These are phyloP conservation scores for Astathelohania contejeani DNA, from an alignment of 371 early-diverging fungal genomes.

Conservation along the genomic window DNA sequence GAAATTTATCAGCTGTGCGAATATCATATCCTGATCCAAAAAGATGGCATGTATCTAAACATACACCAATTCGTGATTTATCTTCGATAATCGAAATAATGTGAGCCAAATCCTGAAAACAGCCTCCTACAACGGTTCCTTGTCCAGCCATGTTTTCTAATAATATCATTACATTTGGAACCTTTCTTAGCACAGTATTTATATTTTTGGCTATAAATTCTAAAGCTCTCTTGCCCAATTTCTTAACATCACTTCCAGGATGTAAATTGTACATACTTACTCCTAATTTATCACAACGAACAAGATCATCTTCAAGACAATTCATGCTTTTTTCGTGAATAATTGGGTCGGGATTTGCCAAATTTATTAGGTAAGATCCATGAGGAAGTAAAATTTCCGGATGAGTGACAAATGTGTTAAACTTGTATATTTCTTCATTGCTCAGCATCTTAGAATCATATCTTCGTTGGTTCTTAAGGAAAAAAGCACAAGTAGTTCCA, in stretches of 20 bases:
- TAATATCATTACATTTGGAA: conserved; percentile 52
- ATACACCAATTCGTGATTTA: conserved; percentile 56
- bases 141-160: conserved; percentile 61
- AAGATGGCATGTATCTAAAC: conserved; percentile 58
- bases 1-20: conserved; percentile 39
- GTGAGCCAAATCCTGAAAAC: conserved; percentile 54
- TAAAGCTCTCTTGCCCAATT: conserved; percentile 50
- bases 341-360: conserved; percentile 54
- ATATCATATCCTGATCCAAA: conserved; percentile 60
- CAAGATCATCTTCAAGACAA: conserved; percentile 55
- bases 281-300: conserved; percentile 54
- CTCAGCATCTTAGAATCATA: conserved; percentile 20
- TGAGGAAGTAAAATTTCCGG: conserved; percentile 54
- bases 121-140: conserved; percentile 54
- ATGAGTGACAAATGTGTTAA: conserved; percentile 19
- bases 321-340: conserved; percentile 50
- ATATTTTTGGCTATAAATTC: conserved; percentile 52
- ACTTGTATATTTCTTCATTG: conserved; percentile 21
- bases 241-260: conserved; percentile 55
- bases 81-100: conserved; percentile 54
- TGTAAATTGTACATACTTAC: conserved; percentile 57
- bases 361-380: conserved; percentile 57
- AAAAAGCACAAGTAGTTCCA: conserved; percentile 45
- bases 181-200: conserved; percentile 53
- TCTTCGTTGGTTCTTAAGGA: conserved; percentile 49